Conservation (phyloP, 2,329 filamentous ascomycete species). For the Microcyclospora pomicola region DNA sequence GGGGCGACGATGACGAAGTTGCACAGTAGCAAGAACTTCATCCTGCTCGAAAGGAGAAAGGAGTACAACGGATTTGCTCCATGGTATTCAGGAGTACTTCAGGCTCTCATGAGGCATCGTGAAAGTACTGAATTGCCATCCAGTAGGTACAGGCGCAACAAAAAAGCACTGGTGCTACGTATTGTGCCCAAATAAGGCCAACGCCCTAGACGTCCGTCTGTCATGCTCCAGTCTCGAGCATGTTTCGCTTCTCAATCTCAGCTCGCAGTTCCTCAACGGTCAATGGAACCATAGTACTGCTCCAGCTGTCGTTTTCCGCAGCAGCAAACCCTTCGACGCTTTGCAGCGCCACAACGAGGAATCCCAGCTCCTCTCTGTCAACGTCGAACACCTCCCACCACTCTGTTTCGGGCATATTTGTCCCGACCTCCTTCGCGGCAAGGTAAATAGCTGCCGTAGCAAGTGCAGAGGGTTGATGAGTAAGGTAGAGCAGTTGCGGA, state of each 20-base stretch:
- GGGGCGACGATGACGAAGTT: too few relatives aligned
- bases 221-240: constrained; percentile 17
- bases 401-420: constrained; percentile 66
- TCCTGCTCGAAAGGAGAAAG: too few relatives aligned
- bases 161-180: too few relatives aligned
- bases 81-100: too few relatives aligned
- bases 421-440: constrained; percentile 61
- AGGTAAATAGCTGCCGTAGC: constrained; percentile 84
- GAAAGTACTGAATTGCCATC: too few relatives aligned
- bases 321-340: constrained; percentile 61
- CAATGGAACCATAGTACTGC: constrained; percentile 40
- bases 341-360: constrained; percentile 71
- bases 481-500: constrained; percentile 79
- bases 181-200: background rate
- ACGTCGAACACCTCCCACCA: constrained; percentile 99
- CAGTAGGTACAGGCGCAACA: too few relatives aligned
- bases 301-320: constrained; percentile 44
- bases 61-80: too few relatives aligned
- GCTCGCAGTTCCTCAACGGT: constrained; percentile 43
- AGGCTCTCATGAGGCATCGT: too few relatives aligned
- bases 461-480: constrained; percentile 74
- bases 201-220: background rate
- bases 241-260: constrained; percentile 44
- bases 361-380: constrained; percentile 85
- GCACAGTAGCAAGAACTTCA: too few relatives aligned